These are phyloP conservation scores for Clarireedia homoeocarpa DNA, from an alignment of 2,329 filamentous ascomycete species.

Conservation along the genomic window DNA sequence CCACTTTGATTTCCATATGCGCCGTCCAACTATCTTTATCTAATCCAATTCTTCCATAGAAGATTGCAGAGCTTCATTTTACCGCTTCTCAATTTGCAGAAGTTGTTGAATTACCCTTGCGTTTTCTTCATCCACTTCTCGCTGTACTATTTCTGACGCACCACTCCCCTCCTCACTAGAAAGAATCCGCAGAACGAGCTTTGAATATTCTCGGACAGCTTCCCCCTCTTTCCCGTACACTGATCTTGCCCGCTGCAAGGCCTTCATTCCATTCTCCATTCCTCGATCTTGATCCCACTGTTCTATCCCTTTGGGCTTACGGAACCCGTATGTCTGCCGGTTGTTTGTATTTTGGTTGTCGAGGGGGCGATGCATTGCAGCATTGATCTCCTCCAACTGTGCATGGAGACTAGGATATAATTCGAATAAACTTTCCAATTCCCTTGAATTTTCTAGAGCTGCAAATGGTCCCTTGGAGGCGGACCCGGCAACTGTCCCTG, in stretches of 20 bases:
- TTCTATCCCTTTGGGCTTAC: slow-evolving; percentile 8
- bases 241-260: slow-evolving; percentile 42
- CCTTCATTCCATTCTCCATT: slow-evolving; percentile 46
- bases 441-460: slow-evolving; percentile 42
- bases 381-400: slow-evolving; percentile 42
- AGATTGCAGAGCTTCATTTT: neutral
- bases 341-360: neutral
- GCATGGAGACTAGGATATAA: slow-evolving; percentile 43
- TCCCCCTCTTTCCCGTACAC: slow-evolving; percentile 48
- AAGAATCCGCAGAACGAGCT: slow-evolving; percentile 45
- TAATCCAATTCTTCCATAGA: neutral
- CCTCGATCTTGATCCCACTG: slow-evolving; percentile 52
- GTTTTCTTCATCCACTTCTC: slow-evolving; percentile 36
- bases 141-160: slow-evolving; percentile 34
- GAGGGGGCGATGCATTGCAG: slow-evolving; percentile 40
- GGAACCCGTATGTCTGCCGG: neutral
- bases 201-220: slow-evolving; percentile 52
- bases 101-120: slow-evolving; percentile 42
- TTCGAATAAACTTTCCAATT: slow-evolving; percentile 43
- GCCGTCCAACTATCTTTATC: neutral
- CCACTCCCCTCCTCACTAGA: slow-evolving; percentile 26
- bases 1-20: neutral
- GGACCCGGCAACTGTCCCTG: slow-evolving; percentile 22
- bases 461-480: slow-evolving; percentile 38
- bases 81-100: slow-evolving; percentile 35